Evolutionary conservation across 2,329 filamentous ascomycete genomes (phyloP).

Genomic region (Botrytis hyacinthi): DNA sequence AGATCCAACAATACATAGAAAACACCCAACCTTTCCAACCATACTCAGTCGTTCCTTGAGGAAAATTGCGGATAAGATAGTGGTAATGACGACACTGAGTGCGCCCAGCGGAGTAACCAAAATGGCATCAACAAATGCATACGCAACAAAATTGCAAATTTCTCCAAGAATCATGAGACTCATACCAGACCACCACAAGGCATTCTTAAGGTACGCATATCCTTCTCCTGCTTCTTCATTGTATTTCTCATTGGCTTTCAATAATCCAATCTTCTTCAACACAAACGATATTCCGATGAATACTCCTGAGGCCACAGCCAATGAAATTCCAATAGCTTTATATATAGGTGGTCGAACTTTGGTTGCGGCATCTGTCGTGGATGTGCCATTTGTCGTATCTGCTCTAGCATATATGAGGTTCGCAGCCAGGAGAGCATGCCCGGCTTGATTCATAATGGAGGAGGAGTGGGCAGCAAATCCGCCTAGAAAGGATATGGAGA

Average conservation of each 20-base stretch:
- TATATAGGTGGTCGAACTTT: conserved; percentile 48
- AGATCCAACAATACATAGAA: conserved; percentile 89
- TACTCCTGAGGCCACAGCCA: conserved; percentile 81
- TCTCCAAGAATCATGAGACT: conserved; percentile 95
- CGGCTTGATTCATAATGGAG: conserved; percentile 42
- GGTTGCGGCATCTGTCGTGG: conserved; percentile 29
- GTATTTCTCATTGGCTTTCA: conserved; percentile 94
- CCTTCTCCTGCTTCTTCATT: conserved; percentile 93
- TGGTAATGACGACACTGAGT: conserved; percentile 87
- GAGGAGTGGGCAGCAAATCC: conserved; percentile 23
- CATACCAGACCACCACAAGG: conserved; percentile 96
- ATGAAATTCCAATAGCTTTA: conserved; percentile 81
- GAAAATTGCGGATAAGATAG: conserved; percentile 88
- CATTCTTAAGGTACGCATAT: conserved; percentile 94
- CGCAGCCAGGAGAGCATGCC: conserved; percentile 41
- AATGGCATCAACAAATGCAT: conserved; percentile 95
- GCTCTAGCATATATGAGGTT: conserved; percentile 47
- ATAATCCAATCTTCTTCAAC: conserved; percentile 86
- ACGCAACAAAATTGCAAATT: conserved; percentile 95
- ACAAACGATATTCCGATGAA: conserved; percentile 97
- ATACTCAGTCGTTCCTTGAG: conserved; percentile 93
- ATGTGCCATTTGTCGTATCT: conserved; percentile 39
- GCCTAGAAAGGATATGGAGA: conserved; percentile 9
- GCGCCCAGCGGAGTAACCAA: conserved; percentile 90
- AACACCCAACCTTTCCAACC: conserved; percentile 93